Evolutionary conservation across 805 yeast genomes (phyloP).

Genomic region (Nakazawaea siamensis): DNA sequence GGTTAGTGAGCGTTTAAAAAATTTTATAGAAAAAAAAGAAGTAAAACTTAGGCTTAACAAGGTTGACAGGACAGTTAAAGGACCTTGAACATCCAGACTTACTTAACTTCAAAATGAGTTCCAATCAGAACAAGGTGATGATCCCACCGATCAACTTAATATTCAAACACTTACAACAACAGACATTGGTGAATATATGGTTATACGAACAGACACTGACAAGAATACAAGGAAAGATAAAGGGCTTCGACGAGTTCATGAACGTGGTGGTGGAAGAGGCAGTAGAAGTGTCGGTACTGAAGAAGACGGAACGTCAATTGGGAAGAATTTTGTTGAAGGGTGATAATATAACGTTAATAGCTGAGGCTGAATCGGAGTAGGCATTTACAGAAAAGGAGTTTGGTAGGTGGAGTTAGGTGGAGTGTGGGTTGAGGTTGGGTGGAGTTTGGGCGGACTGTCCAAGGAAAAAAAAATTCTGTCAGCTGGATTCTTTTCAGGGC

Average conservation of each 20-base stretch:
- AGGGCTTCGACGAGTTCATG: conserved; percentile 98
- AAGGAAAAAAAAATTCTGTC: too few species aligned
- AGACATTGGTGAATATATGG: conserved; percentile 78
- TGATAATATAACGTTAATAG: conserved; percentile 80
- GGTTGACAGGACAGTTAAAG: background rate
- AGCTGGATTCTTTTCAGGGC: too few species aligned
- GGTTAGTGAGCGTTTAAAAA: background rate
- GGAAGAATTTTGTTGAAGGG: conserved; percentile 85
- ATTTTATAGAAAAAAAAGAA: background rate
- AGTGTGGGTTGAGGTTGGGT: background rate
- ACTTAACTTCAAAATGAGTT: background rate
- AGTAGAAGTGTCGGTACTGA: conserved; percentile 52
- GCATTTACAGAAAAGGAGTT: background rate
- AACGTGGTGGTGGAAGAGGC: conserved; percentile 60
- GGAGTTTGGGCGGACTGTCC: conserved; percentile 17
- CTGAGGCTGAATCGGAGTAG: conserved; percentile 2
- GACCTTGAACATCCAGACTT: background rate
- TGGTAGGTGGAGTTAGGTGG: background rate
- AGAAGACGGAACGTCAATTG: conserved; percentile 40
- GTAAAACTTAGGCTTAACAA: background rate
- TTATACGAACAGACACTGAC: conserved; percentile 74
- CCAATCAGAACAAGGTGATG: conserved; percentile 39
- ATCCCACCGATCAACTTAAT: conserved; percentile 91
- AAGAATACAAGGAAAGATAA: conserved; percentile 73
- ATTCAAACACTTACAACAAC: conserved; percentile 80